A percentile compares a stretch with the other conserved stretches of the same genome.
These are phyloP conservation scores for Sugiyamaella pinicola DNA, from an alignment of 1,139 yeast genomes.

Conservation along the genomic window DNA sequence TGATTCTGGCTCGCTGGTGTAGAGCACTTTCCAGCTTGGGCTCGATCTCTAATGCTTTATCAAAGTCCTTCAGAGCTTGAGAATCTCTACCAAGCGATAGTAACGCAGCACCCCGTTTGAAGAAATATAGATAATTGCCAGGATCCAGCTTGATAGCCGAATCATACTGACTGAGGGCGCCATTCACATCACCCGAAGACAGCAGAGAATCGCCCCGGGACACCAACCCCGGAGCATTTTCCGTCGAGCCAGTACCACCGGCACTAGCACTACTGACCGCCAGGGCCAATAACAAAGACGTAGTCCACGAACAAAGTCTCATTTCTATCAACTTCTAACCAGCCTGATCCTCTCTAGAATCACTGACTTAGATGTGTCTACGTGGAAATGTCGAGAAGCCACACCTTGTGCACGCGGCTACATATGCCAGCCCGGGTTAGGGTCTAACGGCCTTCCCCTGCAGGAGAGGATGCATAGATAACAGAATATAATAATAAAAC, in stretches of 20 bases:
- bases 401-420: constrained; percentile 12
- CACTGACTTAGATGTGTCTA: too few species aligned
- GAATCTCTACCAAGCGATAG: constrained; percentile 42
- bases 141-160: constrained; percentile 39
- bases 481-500: background rate
- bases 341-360: background rate
- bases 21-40: constrained; percentile 44
- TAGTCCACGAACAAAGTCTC: constrained; percentile 9
- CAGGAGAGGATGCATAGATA: background rate
- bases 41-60: constrained; percentile 39
- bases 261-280: background rate
- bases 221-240: constrained; percentile 12
- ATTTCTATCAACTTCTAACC: background rate
- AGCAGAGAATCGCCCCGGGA: constrained; percentile 32
- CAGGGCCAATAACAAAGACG: constrained; percentile 5
- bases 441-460: background rate
- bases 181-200: constrained; percentile 32
- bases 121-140: constrained; percentile 40
- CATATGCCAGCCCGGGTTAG: background rate
- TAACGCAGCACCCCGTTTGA: constrained; percentile 45
- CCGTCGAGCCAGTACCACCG: background rate
- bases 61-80: constrained; percentile 44
- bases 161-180: constrained; percentile 62
- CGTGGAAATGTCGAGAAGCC: too few species aligned
- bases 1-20: constrained; percentile 40